A percentile compares a stretch with the other conserved stretches of the same genome.
Evolutionary conservation across 805 yeast species (phyloP).

Genomic region (Pichia phayaonensis): DNA sequence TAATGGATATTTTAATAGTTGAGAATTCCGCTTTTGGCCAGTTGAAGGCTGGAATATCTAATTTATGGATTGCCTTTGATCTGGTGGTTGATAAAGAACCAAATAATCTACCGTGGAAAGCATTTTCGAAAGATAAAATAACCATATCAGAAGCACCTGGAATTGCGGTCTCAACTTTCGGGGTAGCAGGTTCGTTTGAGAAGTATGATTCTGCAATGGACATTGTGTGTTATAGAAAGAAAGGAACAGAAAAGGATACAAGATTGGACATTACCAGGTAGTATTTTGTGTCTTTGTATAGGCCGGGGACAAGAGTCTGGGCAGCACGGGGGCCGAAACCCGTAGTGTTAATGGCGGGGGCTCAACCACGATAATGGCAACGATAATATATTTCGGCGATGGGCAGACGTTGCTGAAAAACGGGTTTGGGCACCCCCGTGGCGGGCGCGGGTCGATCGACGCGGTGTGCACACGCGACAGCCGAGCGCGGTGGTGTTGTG

Average conservation of each 20-base stretch:
- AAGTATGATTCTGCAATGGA: slow-evolving; percentile 25
- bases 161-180: slow-evolving; percentile 34
- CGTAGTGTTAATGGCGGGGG: too few relatives aligned
- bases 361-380: neutral
- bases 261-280: neutral
- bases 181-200: slow-evolving; percentile 45
- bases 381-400: neutral
- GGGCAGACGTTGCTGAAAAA: neutral
- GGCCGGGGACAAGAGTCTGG: neutral
- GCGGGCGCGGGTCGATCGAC: neutral
- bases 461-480: too few relatives aligned
- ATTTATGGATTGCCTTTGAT: slow-evolving; percentile 49
- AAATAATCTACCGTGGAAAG: slow-evolving; percentile 51
- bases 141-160: slow-evolving; percentile 50
- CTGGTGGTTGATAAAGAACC: slow-evolving; percentile 50
- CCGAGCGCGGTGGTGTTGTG: too few relatives aligned
- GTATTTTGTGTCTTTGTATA: neutral
- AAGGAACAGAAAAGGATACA: neutral
- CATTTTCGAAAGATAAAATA: slow-evolving; percentile 45
- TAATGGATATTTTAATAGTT: slow-evolving; percentile 72
- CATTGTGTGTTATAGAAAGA: slow-evolving; percentile 12
- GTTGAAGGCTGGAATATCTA: slow-evolving; percentile 52
- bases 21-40: slow-evolving; percentile 70
- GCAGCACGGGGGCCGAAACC: neutral
- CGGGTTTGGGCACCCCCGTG: neutral